Base-by-base conservation (phyloP, 768 basidiomycete species). In the Naganishia vishniacii region DNA sequence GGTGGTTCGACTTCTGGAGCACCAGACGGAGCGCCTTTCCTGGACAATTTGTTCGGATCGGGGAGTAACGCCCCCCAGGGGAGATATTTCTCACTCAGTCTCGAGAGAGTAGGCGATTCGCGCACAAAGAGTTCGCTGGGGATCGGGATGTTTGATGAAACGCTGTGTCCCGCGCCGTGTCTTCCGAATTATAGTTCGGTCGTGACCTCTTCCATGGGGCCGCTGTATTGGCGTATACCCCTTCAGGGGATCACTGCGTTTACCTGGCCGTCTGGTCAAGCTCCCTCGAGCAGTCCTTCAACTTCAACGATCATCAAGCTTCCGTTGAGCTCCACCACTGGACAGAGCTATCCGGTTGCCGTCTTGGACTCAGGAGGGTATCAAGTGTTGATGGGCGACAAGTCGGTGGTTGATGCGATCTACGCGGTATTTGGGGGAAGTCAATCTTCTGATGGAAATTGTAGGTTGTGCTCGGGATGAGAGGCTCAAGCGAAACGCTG, bases 331-430 rank as follows among this genome's bases (percentile, higher is more conserved):
- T 48, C 61, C 4, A 59, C 61, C 0, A 67, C 65, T 6, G 26
- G 29, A 13, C 65, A 69, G 41, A 65, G 61, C 31, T 67, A 62
- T 8, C 75, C 75, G 0, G 61, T 77, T 11, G 75, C 72, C 1
- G 74, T 77, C 1, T 49, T 77, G 26, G 75, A 77, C 60, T 77
- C 75, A 0, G 75, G 75, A 47, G 75, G 75, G 23, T 69, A 73
- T 48, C 71, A 69, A 48, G 72, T 77, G 31, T 47, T 77, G 47
- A 67, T 73, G n/a, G 74, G 73, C 1, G 58, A 67, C 44, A 64
- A 69, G 23, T 53, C 64, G 16, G 69, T 71, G 29, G 67, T 71
- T 25, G 71, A 77, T 66, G 62, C 72, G 15, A 68, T 77, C 1
- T 77, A 77, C 61, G 48, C 48, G 9, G 68, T 67, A 2, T 70